Base-by-base conservation (phyloP, 1,284 basidiomycete species). In the Fomitiporia mediterranea region DNA sequence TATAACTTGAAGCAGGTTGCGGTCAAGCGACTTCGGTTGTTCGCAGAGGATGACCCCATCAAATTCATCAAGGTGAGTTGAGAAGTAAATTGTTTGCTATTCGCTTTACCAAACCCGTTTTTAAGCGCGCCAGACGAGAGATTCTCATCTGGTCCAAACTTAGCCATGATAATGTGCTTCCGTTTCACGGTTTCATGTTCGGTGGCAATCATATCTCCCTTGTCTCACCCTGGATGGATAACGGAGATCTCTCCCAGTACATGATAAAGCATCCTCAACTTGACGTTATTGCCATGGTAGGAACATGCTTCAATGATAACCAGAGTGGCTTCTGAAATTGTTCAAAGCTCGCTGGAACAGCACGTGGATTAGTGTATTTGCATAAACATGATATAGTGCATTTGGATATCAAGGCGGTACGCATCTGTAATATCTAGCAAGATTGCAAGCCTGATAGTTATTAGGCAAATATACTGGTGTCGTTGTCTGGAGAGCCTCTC, bases 381-480 rank as follows among this genome's bases (percentile, higher is more conserved):
- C 53, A 54, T 47, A 21, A 15, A 5, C 23, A 44, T 4, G 32
- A 54, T 34, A 32, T 54, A 8, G 53, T 54, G 5, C 53, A 54
- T 37, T 46, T 30, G 4, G 53, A 54, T 17, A 37, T 54, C 30
- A 54, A 54, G 34, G 27, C 42, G 4, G 53, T 54, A n/a, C 32
- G 53, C 34, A 21, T 2, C 4, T n/a, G 15, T 28, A 7, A n/a
- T 40, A 15, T 21, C n/a, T 7, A 15, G 21, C 8, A 37, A 17
- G 1, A 1, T 2, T 35, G 13, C 17, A 23, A 39, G 25, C 23
- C 30, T 25, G 27, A 19, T 5, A 7, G n/a, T 35, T n/a, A 1
- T n/a, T 54, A 54, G 42, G 42, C 30, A 15, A 54, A 54, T 35
- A 28, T 54, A 8, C 17, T 54, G 15, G 47, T 54, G n/a, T 54